phyloP scores from a whole-genome alignment of 257 asterid genomes.

The Solanum sejunctum region DNA sequence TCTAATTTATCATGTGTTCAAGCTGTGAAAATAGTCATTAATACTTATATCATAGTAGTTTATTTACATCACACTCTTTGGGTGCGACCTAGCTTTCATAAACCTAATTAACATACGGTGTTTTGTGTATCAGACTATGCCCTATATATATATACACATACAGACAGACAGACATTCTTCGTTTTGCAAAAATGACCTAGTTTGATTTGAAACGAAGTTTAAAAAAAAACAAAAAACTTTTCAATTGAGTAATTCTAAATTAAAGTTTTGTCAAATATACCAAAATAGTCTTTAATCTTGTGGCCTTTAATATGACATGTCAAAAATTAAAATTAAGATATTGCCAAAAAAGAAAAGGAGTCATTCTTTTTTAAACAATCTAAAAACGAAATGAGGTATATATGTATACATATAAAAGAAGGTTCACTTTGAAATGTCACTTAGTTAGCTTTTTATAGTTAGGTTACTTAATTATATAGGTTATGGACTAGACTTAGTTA shows the following conservation, averaged over 20 bases:
- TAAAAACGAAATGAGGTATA: no score
- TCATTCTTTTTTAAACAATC: no score
- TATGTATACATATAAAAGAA: not conserved
- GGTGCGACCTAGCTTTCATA: not conserved
- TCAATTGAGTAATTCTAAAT: no score
- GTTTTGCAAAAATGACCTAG: no score
- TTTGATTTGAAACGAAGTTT: no score
- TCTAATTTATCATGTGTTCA: rapidly evolving
- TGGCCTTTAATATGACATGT: no score
- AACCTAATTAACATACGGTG: not conserved
- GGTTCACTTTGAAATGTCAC: not conserved
- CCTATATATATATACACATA: not conserved
- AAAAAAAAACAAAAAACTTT: no score
- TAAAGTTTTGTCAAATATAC: no score
- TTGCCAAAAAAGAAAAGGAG: no score
- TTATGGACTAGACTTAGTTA: not conserved
- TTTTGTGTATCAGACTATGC: not conserved
- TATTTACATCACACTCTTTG: not conserved
- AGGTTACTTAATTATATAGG: not conserved
- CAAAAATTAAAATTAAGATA: no score
- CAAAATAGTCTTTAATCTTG: no score
- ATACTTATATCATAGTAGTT: not conserved
- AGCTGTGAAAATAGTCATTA: not conserved
- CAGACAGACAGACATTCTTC: no score
- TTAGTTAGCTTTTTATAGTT: not conserved